Evolutionary conservation across 768 basidiomycete genomes (phyloP).

Genomic region (Rhodotorula toruloides): DNA sequence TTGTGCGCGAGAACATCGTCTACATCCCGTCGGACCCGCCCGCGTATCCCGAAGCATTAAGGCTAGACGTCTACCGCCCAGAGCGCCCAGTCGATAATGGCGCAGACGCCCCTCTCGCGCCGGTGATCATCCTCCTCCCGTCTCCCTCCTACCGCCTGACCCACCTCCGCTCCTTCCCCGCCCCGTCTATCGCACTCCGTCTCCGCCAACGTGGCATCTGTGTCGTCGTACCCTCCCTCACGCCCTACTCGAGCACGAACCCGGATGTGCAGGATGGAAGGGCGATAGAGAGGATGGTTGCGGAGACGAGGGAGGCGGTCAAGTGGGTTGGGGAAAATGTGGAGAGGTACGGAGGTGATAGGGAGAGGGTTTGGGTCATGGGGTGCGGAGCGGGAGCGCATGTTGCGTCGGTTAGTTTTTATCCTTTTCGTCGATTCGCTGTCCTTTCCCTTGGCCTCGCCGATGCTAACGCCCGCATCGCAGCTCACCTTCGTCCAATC

Average conservation of each 20-base stretch:
- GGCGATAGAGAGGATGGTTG: neutral
- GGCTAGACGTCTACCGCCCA: constrained; percentile 19
- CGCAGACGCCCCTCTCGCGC: neutral
- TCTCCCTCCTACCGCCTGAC: constrained; percentile 5
- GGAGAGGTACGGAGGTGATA: neutral
- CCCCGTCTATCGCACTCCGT: constrained; percentile 5
- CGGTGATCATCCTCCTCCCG: constrained; percentile 5
- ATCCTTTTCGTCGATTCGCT: neutral
- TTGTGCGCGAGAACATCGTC: constrained; percentile 18
- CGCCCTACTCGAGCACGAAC: neutral
- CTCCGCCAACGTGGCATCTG: neutral
- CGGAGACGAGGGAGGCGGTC: neutral
- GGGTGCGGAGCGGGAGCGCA: constrained; percentile 12
- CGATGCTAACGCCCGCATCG: neutral
- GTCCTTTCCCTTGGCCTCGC: too few species aligned
- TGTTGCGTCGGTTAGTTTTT: neutral
- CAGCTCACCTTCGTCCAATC: constrained; percentile 7
- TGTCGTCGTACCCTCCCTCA: constrained; percentile 21
- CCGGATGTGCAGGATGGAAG: neutral
- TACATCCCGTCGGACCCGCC: neutral
- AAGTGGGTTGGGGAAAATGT: constrained; percentile 1
- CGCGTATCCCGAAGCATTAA: neutral
- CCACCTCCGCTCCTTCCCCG: neutral
- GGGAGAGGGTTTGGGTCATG: neutral
- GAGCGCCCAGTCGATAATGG: neutral